Base-by-base conservation (phyloP, 2,329 filamentous ascomycete species). In the Gaeumannomyces tritici region DNA sequence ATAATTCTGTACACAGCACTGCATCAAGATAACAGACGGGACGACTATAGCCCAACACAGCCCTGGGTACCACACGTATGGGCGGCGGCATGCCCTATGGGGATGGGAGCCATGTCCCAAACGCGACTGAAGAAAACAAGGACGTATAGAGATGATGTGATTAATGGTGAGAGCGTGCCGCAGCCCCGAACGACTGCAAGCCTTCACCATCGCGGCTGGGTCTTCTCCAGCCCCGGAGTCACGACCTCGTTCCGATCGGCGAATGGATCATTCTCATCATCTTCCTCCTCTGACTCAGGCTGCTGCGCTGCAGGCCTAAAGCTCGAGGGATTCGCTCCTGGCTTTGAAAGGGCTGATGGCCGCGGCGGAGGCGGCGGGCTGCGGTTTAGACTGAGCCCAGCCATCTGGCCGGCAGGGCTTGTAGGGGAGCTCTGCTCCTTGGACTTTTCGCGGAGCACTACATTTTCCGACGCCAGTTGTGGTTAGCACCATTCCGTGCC, bases 211-310 rank as follows among this genome's bases (percentile, higher is more conserved):
- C 66, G 69, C 28, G 70, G 72, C 63, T 75, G 73, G 9, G 66
- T 71, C 63, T 69, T 74, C 70, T 80, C 80, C 55, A 71, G 68
- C 67, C 67, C 72, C 7, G 72, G 72, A 27, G 74, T 76, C 26
- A 65, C 66, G 4, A 90, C 81, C 5, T 86, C 89, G 71, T 96
- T 93, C 55, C 83, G 84, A 72, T 96, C 91, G 4, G 89, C 90
- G 73, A 96, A 96, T 0, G 92, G 92, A 70, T 96, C 85, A 66
- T 95, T 83, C n/a, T 92, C 89, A 56, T 91, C 88, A n/a, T 89
- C 87, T 9, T 89, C 82, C n/a, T 83, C 82, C n/a, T 83, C 79
- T 35, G 79, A 75, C 47, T 73, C 73, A 66, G 63, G 69, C 71
- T 75, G 69, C 51, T 70, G 67, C 18, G 73, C 66, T 64, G 76